Conservation (phyloP, 2,329 filamentous ascomycete genomes). For the Knufia fluminis region DNA sequence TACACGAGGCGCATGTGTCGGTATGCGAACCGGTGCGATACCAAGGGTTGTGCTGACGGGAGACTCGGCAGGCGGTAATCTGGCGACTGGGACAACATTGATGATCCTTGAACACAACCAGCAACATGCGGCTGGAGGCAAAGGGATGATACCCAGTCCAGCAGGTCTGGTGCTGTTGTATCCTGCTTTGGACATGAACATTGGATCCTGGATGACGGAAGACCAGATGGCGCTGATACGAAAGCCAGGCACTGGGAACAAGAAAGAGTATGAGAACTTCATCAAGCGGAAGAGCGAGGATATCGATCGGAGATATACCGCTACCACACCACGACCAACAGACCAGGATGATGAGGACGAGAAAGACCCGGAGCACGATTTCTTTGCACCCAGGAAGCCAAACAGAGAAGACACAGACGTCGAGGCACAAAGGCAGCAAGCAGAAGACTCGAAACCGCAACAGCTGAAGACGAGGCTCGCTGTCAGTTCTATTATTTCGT, state of each 20-base stretch:
- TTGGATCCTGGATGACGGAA: constrained; percentile 98
- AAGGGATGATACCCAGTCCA: constrained; percentile 58
- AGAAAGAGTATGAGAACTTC: constrained; percentile 53
- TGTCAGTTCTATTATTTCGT: constrained; percentile 94
- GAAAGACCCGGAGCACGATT: constrained; percentile 25
- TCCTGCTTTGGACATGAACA: constrained; percentile 89
- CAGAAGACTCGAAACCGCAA: constrained; percentile 33
- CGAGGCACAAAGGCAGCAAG: constrained; percentile 29
- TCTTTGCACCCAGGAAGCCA: constrained; percentile 25
- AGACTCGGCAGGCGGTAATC: constrained; percentile 74
- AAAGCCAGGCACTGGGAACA: constrained; percentile 56
- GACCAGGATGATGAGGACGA: constrained; percentile 56
- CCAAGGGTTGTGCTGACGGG: constrained; percentile 66
- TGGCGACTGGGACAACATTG: constrained; percentile 69
- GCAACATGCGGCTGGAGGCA: constrained; percentile 26
- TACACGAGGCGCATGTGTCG: constrained; percentile 65
- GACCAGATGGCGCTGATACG: constrained; percentile 93
- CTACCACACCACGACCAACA: constrained; percentile 70
- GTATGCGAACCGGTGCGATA: constrained; percentile 55
- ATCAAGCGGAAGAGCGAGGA: constrained; percentile 79
- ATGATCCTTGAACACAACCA: constrained; percentile 77
- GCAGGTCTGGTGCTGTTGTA: constrained; percentile 80
- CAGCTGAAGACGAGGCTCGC: constrained; percentile 74
- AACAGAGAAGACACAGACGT: constrained; percentile 23
- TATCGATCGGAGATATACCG: constrained; percentile 51